Conservation (phyloP, 805 yeast genomes). For the Trichomonascus vanleenenianus region DNA sequence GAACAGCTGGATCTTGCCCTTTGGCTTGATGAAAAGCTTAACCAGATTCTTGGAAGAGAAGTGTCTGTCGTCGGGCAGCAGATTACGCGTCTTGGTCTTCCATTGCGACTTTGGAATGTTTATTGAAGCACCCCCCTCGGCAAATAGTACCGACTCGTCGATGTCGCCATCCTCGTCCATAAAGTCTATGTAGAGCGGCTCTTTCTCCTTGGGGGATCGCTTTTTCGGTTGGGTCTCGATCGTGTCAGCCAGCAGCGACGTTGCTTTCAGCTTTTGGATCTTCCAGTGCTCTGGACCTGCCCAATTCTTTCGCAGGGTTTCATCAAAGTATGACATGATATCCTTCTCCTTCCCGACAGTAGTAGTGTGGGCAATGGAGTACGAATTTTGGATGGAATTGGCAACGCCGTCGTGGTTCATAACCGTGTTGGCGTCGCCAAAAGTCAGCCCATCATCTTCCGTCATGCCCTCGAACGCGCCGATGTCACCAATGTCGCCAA, state of each 20-base stretch:
- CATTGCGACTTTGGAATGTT: slow-evolving; percentile 38
- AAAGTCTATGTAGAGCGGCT: slow-evolving; percentile 37
- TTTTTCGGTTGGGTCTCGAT: slow-evolving; percentile 2
- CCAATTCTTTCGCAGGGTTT: slow-evolving; percentile 65
- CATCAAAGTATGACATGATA: slow-evolving; percentile 76
- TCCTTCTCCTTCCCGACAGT: slow-evolving; percentile 31
- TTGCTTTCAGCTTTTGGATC: slow-evolving; percentile 48
- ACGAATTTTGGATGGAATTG: background rate
- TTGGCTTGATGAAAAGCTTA: slow-evolving; percentile 62
- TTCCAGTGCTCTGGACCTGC: slow-evolving; percentile 94
- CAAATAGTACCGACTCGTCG: slow-evolving; percentile 36
- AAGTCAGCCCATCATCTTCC: background rate
- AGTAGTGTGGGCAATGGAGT: background rate
- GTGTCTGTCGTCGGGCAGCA: slow-evolving; percentile 66
- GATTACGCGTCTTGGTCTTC: slow-evolving; percentile 36
- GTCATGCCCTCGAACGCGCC: background rate
- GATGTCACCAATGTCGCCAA: slow-evolving; percentile 4
- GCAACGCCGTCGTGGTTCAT: background rate
- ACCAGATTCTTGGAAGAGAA: slow-evolving; percentile 64
- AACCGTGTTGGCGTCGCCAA: background rate
- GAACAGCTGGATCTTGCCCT: slow-evolving; percentile 14
- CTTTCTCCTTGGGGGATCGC: slow-evolving; percentile 23
- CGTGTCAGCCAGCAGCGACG: background rate
- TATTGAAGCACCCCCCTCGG: slow-evolving; percentile 31
- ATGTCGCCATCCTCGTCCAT: slow-evolving; percentile 29